Evolutionary conservation across 768 basidiomycete genomes (phyloP), one percentile per base, ranked within the genome.

Genomic region (Lactarius akahatsu): DNA sequence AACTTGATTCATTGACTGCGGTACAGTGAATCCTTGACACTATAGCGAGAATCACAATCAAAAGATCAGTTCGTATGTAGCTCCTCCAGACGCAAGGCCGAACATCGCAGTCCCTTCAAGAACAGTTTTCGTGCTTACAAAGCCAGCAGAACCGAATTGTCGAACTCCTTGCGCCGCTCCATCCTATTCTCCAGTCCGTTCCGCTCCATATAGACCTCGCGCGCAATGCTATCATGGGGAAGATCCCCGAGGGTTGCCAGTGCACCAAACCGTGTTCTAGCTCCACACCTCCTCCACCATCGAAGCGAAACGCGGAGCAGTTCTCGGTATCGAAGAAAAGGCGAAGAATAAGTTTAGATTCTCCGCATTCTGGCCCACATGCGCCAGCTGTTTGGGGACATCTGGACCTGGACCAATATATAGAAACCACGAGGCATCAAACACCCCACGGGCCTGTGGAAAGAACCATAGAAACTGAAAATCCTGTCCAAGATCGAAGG

Each of bases 71-170:
- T 30, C 36, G 52, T 41, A 30, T 11, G 32, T 62, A 68, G 71
- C 61, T 61, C 32, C 57, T 68, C 38, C 64, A 66, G 43, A 47
- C 52, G 30, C 69, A 65, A 47, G 55, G 6, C 6, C 64, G 63
- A 28, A 47, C 55, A 28, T 63, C 62, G 6, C 63, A 58, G 28
- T 63, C 59, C 20, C 57, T 70, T 18, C 70, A 71, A 50, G 67
- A 66, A 16, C 70, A 71, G 54, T 57, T 70, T 36, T 69, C 68
- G 18, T 56, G 58, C 36, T 16, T 40, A 5, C 70, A 88, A 59
- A 82, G 85, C 26, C 88, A 89, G 68, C 87, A 89, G 72, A 79
- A 76, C 23, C 79, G 81, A 15, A 80, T 89, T 0, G 73, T 90
- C 2, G 73, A 83, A 28, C 77, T 84, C 13, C 75, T 91, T 1